Base-by-base conservation (phyloP, 768 basidiomycete genomes). In the Tylopilus cervinicoccineus region DNA sequence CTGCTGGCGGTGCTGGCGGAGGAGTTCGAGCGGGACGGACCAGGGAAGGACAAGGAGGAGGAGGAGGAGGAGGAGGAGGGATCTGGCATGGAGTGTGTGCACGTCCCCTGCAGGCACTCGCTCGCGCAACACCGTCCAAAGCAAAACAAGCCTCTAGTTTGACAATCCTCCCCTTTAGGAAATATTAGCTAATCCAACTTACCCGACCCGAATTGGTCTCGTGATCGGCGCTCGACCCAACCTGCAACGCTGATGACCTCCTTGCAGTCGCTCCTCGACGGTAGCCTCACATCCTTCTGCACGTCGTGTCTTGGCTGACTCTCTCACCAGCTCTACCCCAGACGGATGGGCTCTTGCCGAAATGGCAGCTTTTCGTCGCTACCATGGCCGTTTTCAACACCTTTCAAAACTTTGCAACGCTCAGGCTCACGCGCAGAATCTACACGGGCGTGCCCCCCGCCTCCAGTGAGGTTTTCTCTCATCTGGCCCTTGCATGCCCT, bases 331-430 rank as follows among this genome's bases (percentile, higher is more conserved):
- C 74, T 59, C 73, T 92, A 10, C 90, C 89, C 0, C 70, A 80
- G 40, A 70, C 73, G 13, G 70, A 72, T 8, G 94, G 93, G 24
- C 75, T 78, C 62, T 78, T 99, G 9, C 91, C 92, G 2, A 77
- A 81, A 65, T 97, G 93, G 93, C 87, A 93, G 67, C 78, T 96
- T 44, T 58, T 94, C 51, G 81, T 93, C 31, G 80, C 91, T 31
- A 71, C 75, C 19, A 77, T 84, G 43, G 89, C 92, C 14, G 48
- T 92, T 23, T 89, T 95, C 75, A 98, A 98, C 73, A 81, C 84
- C 2, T 59, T 81, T 3, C 92, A 96, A 66, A 94, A 88, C 68
- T 86, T 90, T 59, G 54, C 76, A 28, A 92, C 88, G 1, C 75
- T 88, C 43, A 84, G 79, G 52, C 69, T 93, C 56, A 93, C 90